Evolutionary conservation across 148 eudicot species (phyloP), one percentile per base, ranked within the genome.

Genomic region (Vaccinium darrowii): DNA sequence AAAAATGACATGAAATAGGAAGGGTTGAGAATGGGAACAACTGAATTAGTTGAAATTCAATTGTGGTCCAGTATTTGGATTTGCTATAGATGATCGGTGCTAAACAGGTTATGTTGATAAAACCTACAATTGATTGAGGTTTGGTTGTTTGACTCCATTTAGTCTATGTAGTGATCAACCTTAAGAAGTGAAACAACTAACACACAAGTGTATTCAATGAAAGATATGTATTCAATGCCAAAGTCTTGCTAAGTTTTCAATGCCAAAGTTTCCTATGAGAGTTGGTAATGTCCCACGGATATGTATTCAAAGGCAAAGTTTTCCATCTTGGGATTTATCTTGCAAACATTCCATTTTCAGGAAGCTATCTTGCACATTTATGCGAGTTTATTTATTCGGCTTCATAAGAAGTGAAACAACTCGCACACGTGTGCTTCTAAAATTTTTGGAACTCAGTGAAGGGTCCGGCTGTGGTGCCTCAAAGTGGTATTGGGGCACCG

Each of bases 1-100:
- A 8, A 33, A n/a, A 16, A 80, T 33, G 27, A 80, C 69, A 19
- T 80, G 82, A 81, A 81, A 69, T 69, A 12, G 8, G 12, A 69
- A 69, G 16, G 50, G n/a, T 47, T 25, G 62, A 39, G 49, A 39
- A 15, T 43, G 58, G 8, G 52, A 47, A 25, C 19, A 49, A 56
- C 71, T 39, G 0, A 25, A 50, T 78, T 36, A 21, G 8, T 80
- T 50, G 39, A 69, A 27, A 14, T 27, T 10, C 27, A 27, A 65
- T 23, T 47, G 58, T 11, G 5, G 43, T 16, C 47, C 4, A 50
- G 73, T 56, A 57, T 18, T 12, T 57, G 49, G n/a, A 27, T 23
- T 19, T 21, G 16, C 65, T 39, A 60, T 12, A 63, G 23, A 47
- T 2, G 56, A 8, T 36, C 25, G 11, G n/a, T n/a, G n/a, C n/a